These are phyloP conservation scores for Suillus subalutaceus DNA, from an alignment of 768 basidiomycete genomes.

Conservation along the genomic window DNA sequence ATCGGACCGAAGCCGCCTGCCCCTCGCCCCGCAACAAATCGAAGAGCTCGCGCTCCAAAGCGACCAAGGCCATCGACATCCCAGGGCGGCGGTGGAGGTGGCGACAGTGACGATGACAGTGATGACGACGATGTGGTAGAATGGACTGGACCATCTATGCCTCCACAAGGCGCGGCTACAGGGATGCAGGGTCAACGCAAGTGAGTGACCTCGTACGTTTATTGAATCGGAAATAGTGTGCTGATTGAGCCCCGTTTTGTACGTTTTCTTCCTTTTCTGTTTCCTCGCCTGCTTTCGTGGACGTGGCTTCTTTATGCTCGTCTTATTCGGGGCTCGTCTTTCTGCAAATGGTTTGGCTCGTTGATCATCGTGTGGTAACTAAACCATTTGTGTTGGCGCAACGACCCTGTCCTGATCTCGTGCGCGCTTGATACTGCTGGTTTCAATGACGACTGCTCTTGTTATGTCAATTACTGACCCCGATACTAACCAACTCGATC, in stretches of 20 bases:
- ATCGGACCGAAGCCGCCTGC: background rate
- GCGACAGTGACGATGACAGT: constrained; percentile 31
- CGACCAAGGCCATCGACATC: constrained; percentile 19
- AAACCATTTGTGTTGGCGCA: background rate
- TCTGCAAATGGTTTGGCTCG: background rate
- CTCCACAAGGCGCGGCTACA: background rate
- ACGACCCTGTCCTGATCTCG: background rate
- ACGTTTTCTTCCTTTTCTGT: background rate
- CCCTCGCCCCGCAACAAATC: background rate
- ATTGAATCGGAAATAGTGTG: background rate
- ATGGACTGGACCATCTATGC: constrained; percentile 19
- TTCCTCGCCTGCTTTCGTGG: background rate
- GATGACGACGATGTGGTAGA: constrained; percentile 33
- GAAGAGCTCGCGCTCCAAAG: constrained; percentile 23
- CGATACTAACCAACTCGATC: background rate
- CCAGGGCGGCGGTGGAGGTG: constrained; percentile 8
- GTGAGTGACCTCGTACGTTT: background rate
- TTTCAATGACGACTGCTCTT: background rate
- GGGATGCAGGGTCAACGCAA: constrained; percentile 9
- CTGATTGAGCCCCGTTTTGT: background rate
- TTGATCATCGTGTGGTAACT: background rate
- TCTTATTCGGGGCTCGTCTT: background rate
- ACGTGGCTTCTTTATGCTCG: background rate
- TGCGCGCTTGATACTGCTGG: background rate
- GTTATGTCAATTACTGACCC: background rate